phyloP scores from a whole-genome alignment of 2,329 filamentous ascomycete species.

The Macrophomina tecta region DNA sequence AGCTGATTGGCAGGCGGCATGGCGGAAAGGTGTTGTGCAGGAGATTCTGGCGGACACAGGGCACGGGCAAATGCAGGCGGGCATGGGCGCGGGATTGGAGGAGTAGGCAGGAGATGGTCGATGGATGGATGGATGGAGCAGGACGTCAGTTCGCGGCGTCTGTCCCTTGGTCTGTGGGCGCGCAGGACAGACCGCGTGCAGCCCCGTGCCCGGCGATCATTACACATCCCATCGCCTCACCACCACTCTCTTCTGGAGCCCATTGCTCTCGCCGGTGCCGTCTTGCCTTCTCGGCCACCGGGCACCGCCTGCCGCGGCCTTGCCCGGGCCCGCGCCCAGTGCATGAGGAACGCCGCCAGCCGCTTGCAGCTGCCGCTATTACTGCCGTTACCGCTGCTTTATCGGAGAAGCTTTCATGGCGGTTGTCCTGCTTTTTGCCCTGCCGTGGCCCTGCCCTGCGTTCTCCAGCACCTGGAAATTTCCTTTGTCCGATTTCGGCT shows the following conservation, averaged over 20 bases:
- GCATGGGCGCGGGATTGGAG: background rate
- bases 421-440: background rate
- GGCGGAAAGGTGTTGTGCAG: background rate
- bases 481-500: background rate
- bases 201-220: constrained; percentile 1
- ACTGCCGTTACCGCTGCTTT: background rate
- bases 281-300: background rate
- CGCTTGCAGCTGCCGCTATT: background rate
- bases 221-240: background rate
- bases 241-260: background rate
- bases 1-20: background rate
- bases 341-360: background rate
- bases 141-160: too few species aligned
- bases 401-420: background rate
- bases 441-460: background rate
- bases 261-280: background rate
- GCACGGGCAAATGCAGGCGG: background rate
- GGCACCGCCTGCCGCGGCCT: background rate
- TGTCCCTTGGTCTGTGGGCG: background rate
- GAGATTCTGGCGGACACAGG: background rate
- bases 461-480: background rate
- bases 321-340: background rate
- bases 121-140: too few species aligned
- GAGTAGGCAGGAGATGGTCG: background rate
- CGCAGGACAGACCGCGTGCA: background rate